phyloP scores from a whole-genome alignment of 1,139 yeast species.

The Hemisphaericaspora subhashii region DNA sequence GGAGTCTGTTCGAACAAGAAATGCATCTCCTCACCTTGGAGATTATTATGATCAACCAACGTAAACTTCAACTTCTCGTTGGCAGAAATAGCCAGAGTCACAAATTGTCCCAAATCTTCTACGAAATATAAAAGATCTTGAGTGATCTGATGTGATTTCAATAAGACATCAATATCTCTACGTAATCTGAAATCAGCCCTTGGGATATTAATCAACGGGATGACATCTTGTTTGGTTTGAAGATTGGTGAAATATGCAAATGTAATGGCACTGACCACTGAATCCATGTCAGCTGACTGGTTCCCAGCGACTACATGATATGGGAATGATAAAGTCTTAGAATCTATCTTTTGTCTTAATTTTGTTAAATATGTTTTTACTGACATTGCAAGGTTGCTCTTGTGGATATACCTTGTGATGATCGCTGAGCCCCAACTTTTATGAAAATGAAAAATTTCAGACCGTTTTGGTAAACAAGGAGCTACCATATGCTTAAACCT shows the following conservation, averaged over 20 bases:
- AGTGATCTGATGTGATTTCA: conserved; percentile 49
- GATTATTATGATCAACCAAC: conserved; percentile 81
- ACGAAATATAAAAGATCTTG: conserved; percentile 55
- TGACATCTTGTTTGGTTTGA: conserved; percentile 20
- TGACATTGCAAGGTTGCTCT: too few species aligned
- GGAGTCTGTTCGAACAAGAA: conserved; percentile 3
- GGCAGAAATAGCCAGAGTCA: conserved; percentile 11
- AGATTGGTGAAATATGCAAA: conserved; percentile 56
- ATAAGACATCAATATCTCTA: conserved; percentile 63
- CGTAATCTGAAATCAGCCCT: conserved; percentile 64
- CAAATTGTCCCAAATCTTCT: conserved; percentile 54
- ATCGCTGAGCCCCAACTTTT: too few species aligned
- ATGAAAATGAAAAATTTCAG: not conserved
- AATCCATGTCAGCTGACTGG: conserved; percentile 84
- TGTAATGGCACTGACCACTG: conserved; percentile 72
- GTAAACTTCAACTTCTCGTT: conserved; percentile 37
- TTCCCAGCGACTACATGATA: conserved; percentile 72
- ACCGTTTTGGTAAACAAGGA: too few species aligned
- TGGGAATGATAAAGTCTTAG: conserved; percentile 17
- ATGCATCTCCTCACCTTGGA: conserved; percentile 50
- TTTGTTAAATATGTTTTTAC: conserved; percentile 23
- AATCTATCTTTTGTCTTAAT: conserved; percentile 21
- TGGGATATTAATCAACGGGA: conserved; percentile 78
- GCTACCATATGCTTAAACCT: too few species aligned
- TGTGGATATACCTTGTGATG: too few species aligned